Percentiles rank a stretch among this genome's conserved stretches.
Evolutionary conservation across 2,329 filamentous ascomycete species (phyloP).

Genomic region (Alternaria sp.): DNA sequence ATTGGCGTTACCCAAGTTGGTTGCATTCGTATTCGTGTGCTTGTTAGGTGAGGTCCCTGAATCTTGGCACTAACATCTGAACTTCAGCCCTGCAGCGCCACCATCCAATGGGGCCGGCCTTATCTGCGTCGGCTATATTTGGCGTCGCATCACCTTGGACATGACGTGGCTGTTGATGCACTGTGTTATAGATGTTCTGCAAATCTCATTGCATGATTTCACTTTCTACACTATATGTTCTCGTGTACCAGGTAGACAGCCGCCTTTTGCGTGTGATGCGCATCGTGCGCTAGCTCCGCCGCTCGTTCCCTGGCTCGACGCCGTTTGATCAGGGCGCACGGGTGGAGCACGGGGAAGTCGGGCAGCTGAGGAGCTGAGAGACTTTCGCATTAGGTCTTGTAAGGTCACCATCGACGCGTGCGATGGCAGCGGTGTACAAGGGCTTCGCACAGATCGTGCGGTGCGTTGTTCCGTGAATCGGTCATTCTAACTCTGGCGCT

Average conservation of each 20-base stretch:
- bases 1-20: slow-evolving; percentile 25
- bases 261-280: background rate
- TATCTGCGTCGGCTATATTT: slow-evolving; percentile 14
- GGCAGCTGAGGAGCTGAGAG: background rate
- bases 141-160: background rate
- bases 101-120: slow-evolving; percentile 16
- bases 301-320: background rate
- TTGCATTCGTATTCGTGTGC: slow-evolving; percentile 32
- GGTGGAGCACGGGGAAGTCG: background rate
- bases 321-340: background rate
- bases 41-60: slow-evolving; percentile 27
- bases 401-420: background rate
- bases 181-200: background rate
- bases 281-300: background rate
- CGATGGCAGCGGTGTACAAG: background rate
- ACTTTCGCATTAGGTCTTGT: background rate
- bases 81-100: slow-evolving; percentile 9
- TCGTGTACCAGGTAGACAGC: background rate
- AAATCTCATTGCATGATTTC: background rate
- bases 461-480: background rate
- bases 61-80: slow-evolving; percentile 31
- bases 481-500: background rate
- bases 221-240: background rate
- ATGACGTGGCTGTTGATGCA: background rate
- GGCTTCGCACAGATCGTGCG: background rate